These are phyloP conservation scores for Microcos paniculata DNA, from an alignment of 345 rosid species.

Conservation along the genomic window DNA sequence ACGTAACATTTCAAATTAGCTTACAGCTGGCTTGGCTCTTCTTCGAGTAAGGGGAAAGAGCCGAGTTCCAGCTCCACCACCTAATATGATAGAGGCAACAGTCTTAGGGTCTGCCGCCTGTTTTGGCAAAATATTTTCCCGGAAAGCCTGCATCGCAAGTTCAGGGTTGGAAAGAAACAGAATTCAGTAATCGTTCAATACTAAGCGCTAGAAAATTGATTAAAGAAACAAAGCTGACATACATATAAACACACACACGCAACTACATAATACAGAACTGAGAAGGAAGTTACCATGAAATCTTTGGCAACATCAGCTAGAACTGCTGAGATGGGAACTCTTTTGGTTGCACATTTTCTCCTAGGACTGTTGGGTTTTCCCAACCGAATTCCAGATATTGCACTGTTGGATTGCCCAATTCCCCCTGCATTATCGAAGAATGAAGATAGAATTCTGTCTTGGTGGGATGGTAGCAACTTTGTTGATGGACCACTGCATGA, in stretches of 20 bases:
- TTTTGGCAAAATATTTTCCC: conserved; percentile 33
- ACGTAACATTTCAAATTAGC: conserved; percentile 11
- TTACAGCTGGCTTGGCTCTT: conserved; percentile 87
- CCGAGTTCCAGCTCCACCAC: conserved; percentile 88
- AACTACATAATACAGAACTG: neutral
- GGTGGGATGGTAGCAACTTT: conserved; percentile 23
- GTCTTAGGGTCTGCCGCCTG: conserved; percentile 69
- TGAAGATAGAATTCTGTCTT: conserved; percentile 28
- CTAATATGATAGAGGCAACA: conserved; percentile 75
- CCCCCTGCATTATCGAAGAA: conserved; percentile 32
- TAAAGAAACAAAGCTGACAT: neutral
- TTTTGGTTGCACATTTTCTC: conserved; percentile 26
- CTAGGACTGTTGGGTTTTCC: conserved; percentile 19
- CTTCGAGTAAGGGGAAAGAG: conserved; percentile 74
- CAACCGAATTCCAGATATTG: conserved; percentile 25
- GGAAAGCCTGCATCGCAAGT: conserved; percentile 37
- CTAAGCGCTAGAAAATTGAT: neutral
- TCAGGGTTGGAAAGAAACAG: neutral
- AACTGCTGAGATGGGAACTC: conserved; percentile 31
- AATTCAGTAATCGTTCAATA: neutral
- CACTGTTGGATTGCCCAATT: conserved; percentile 14
- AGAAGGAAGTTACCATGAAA: conserved; percentile 38
- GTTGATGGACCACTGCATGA: conserved; percentile 24
- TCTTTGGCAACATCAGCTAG: conserved; percentile 59
- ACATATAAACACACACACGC: no score